Base-by-base conservation (phyloP, 1,284 basidiomycete species). In the Ustilago tritici region DNA sequence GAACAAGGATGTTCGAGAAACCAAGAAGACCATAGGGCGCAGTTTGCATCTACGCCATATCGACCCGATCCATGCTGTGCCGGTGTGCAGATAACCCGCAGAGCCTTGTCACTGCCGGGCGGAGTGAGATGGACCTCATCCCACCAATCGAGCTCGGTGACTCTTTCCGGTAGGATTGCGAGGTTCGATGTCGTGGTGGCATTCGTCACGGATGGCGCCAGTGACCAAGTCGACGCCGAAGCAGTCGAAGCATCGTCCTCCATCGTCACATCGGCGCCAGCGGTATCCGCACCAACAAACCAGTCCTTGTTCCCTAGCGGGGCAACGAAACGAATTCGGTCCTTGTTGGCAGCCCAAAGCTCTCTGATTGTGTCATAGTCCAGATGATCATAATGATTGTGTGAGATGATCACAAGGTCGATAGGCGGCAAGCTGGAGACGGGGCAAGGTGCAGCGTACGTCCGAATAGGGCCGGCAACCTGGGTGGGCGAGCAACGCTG, bases 381-480 rank as follows among this genome's bases (percentile, higher is more conserved):
- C 23, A 85, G 69, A 61, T 85, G 84, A 41, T 85, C 84, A 62
- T 84, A 85, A 65, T 85, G 84, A 32, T 82, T 82, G 71, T 85
- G 84, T 4, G 82, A 84, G 68, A 85, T 85, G 53, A 82, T 49
- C 53, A 84, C 83, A 0, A 81, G 28, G 58, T 85, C 78, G 41
- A 85, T 72, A 5, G 70, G 73, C 11, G 84, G 84, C n/a, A 85
- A 59, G 38, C 69, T 79, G 1, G 56, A 56, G 14, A 82, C 56
- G 3, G 59, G n/a, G 54, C 83, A 84, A 2, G 84, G 84, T 19
- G 83, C 57, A 14, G 77, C 60, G 43, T 78, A 84, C 9, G 70
- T 66, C 23, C 84, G 69, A n/a, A 64, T 47, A 0, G 84, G 84
- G 2, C 84, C 84, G 7, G 78, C 67, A 8, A 77, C 61, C 54